Evolutionary conservation across 2,329 filamentous ascomycete species (phyloP).

Genomic region (Aspergillus pseudotamarii): DNA sequence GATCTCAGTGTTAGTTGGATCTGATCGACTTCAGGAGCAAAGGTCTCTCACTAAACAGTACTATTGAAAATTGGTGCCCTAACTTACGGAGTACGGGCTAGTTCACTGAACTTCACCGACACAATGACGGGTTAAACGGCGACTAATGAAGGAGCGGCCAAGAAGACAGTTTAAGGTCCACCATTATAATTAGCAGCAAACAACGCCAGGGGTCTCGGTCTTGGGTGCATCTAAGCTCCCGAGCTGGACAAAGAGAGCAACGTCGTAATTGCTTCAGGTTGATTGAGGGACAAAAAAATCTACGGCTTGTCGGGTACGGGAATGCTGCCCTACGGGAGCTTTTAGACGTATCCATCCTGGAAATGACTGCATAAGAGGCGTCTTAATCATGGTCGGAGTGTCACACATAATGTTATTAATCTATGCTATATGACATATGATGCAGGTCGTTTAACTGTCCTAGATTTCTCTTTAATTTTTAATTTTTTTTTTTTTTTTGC

Average conservation of each 20-base stretch:
- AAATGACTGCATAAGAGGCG: not conserved
- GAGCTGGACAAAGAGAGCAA: not conserved
- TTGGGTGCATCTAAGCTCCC: not conserved
- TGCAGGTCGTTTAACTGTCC: not conserved
- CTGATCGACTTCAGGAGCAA: not conserved
- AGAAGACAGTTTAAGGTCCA: not conserved
- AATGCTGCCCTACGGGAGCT: not conserved
- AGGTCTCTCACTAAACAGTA: not conserved
- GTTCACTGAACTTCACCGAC: not conserved
- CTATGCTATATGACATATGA: not conserved
- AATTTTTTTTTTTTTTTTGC: not conserved
- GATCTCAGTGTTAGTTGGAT: not conserved
- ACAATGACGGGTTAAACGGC: not conserved
- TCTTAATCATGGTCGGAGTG: not conserved
- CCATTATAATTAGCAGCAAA: conserved; percentile 2
- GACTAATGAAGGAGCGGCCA: conserved; percentile 1
- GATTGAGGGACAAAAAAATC: not conserved
- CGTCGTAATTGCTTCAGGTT: conserved; percentile 3
- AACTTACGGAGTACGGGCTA: not conserved
- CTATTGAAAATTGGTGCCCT: conserved; percentile 2
- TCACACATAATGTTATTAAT: not conserved
- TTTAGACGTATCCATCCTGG: not conserved
- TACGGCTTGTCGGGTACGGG: not conserved
- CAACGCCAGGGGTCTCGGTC: not conserved
- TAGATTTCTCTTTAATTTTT: not conserved